Base-by-base conservation (phyloP, 1,284 basidiomycete genomes). In the Ganoderma multipileum region DNA sequence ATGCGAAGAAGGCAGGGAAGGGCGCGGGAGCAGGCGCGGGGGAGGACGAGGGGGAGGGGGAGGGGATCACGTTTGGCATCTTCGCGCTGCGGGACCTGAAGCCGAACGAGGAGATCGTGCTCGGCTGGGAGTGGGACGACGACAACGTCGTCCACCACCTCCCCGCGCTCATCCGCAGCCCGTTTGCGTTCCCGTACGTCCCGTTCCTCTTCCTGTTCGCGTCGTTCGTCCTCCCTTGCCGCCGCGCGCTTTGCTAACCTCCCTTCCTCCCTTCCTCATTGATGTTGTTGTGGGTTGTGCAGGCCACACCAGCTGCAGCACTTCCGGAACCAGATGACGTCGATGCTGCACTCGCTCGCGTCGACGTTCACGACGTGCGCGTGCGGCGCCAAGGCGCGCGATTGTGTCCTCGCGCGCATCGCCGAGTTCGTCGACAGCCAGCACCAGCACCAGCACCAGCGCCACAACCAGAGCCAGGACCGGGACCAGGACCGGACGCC, bases 41-140 rank as follows among this genome's bases (percentile, higher is more conserved):
- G 30, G n/a, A 23, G 52, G 63, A 71, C 63, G 58, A 28, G 14
- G 38, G 23, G 23, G 73, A 76, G 26, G 77, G 79, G 0, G 82
- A 83, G 3, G 84, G 86, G 30, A 82, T 97, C 0, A 83, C 85
- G 0, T 96, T 98, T 76, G 96, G 91, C 0, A 82, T 98, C 1
- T 98, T 97, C 74, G 95, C 96, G 0, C 79, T 92, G 23, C 82
- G 89, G 20, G 92, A 95, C 73, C 85, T 98, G 69, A 87, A 87
- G 68, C 88, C 6, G 81, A 86, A 92, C 62, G 95, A 97, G 75
- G 97, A 99, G 81, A 89, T 99, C 50, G 90, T 97, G 0, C 81
- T 98, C 0, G 94, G 93, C 0, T 99, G 97, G 64, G 64, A 65
- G 28, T 65, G 64, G 58, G 64, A 60, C 33, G 64, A 65, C 23